These are phyloP conservation scores for Fusarium vanettenii DNA, from an alignment of 2,329 filamentous ascomycete genomes.

Conservation along the genomic window DNA sequence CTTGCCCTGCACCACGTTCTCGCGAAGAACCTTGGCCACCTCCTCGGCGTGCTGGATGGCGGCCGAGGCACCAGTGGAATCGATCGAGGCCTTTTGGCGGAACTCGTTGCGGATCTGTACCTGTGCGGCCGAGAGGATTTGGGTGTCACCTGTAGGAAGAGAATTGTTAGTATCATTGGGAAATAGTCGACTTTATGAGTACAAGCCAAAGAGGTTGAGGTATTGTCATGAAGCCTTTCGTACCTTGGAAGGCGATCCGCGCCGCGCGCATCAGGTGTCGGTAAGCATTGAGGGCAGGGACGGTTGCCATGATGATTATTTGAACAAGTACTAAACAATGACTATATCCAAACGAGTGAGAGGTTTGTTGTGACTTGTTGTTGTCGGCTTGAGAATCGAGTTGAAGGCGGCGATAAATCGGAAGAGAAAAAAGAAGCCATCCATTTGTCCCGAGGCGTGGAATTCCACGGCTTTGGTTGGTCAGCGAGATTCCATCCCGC, in stretches of 20 bases:
- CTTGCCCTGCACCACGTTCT: conserved; percentile 91
- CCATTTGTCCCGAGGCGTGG: background rate
- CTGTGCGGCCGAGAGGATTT: conserved; percentile 76
- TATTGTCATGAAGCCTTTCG: conserved; percentile 7
- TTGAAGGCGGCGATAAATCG: conserved; percentile 11
- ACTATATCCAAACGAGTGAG: too few species aligned
- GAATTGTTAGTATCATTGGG: background rate
- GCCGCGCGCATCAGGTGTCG: conserved; percentile 84
- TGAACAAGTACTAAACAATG: background rate
- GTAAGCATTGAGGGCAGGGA: conserved; percentile 81
- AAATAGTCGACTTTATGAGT: too few species aligned
- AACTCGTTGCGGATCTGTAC: conserved; percentile 80
- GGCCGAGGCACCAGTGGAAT: conserved; percentile 66
- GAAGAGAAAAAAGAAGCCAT: conserved; percentile 23
- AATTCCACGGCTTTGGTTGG: background rate
- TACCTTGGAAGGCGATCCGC: conserved; percentile 86
- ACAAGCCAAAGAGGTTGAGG: background rate
- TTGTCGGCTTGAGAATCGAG: background rate
- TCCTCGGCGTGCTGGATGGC: conserved; percentile 84
- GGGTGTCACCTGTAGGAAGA: conserved; percentile 71
- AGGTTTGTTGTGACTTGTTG: background rate
- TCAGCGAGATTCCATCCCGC: background rate
- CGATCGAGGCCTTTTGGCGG: conserved; percentile 71
- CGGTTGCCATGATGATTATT: conserved; percentile 29
- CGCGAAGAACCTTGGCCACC: conserved; percentile 80